Percentiles rank a stretch among this genome's conserved stretches.
Evolutionary conservation across 2,329 filamentous ascomycete genomes (phyloP).

Genomic region (Fusarium napiforme): DNA sequence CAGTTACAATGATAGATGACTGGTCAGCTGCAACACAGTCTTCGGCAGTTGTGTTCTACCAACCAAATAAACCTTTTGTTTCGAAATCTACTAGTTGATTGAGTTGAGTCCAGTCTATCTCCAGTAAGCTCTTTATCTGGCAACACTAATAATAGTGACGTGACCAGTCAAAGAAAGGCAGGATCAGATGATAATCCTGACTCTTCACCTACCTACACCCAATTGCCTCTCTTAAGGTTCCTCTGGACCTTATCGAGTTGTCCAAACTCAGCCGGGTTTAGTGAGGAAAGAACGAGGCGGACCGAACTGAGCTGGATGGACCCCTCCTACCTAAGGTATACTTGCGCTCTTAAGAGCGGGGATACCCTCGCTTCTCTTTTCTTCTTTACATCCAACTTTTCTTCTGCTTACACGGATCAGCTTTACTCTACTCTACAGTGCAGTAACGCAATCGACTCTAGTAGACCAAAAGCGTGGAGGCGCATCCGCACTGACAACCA

Average conservation of each 20-base stretch:
- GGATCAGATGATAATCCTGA: conserved; percentile 3
- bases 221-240: neutral
- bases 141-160: conserved; percentile 1
- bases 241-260: neutral
- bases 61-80: neutral
- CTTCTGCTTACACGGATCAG: neutral
- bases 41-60: conserved; percentile 13
- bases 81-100: neutral
- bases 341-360: conserved; percentile 16
- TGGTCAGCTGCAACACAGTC: neutral
- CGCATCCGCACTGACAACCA: neutral
- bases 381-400: conserved; percentile 25
- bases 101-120: conserved; percentile 7
- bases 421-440: neutral
- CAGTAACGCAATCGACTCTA: conserved; percentile 1
- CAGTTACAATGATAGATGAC: conserved; percentile 2
- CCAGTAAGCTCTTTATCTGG: neutral
- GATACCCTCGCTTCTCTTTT: conserved; percentile 18
- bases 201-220: neutral
- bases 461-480: conserved; percentile 1
- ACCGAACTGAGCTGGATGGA: neutral
- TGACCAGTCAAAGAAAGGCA: neutral
- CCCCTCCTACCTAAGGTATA: conserved; percentile 24
- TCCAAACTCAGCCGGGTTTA: conserved; percentile 5
- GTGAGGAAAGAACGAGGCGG: conserved; percentile 19